Evolutionary conservation across 169 alveolate species (phyloP), one percentile per base, ranked within the genome.

Genomic region (Blepharisma undulans): DNA sequence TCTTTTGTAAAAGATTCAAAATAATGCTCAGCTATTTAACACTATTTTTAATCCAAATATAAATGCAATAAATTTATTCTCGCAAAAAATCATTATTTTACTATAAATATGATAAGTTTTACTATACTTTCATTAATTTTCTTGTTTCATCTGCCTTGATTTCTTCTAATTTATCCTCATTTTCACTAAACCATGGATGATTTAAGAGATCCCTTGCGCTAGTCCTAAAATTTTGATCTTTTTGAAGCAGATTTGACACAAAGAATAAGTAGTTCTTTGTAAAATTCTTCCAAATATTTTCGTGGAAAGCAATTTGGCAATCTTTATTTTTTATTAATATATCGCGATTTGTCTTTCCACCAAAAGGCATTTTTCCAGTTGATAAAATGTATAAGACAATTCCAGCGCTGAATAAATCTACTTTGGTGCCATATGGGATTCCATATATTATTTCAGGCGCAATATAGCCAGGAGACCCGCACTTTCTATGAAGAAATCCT

Each of bases 391-490:
- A 95, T 60, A 94, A 72, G 29, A 95, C 88, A 4, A 94, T 93
- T 1, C 98, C 98, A 5, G 93, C 71, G 27, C 94, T 88, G 96
- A 96, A 95, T 8, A 94, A 82, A 81, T 94, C 97, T 25, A 90
- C 95, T 78, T 93, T 94, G 29, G 84, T 27, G 48, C 91, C 94
- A 80, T 95, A 94, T 36, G 76, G 80, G 14, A 48, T 48, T 22
- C 93, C 94, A 61, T 92, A 92, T 60, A 95, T 82, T n/a, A 95
- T 94, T 87, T 95, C 98, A 12, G 98, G 98, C 6, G 97, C 97
- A 90, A 95, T 91, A 89, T 94, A 93, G 1, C 97, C 97, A 32
- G 80, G 80, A 74, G 80, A 95, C 33, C 97, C 95, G 59, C 90
- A 74, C 36, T 95, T 87, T n/a, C 19, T 79, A 18, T 48, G 10